phyloP scores from a whole-genome alignment of 805 yeast species.

The Starmera pachycereana region DNA sequence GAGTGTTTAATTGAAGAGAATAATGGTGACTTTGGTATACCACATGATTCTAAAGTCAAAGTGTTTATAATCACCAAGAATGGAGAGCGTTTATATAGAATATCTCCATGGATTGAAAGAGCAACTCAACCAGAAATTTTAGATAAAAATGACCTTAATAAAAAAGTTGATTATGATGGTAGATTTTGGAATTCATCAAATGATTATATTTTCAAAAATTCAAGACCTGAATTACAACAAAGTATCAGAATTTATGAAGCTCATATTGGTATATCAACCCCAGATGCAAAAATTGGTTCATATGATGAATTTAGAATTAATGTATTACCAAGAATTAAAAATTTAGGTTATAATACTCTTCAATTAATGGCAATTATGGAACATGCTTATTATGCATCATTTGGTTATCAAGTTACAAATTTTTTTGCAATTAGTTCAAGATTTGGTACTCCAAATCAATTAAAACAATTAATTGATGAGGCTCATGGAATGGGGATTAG shows the following conservation, averaged over 20 bases:
- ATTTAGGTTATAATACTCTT: constrained; percentile 83
- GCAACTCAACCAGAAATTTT: constrained; percentile 68
- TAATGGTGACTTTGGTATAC: constrained; percentile 45
- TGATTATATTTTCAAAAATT: constrained; percentile 39
- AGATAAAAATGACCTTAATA: constrained; percentile 9
- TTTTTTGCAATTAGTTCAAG: constrained; percentile 88
- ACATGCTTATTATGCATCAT: constrained; percentile 95
- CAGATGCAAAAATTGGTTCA: constrained; percentile 76
- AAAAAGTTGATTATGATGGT: constrained; percentile 58
- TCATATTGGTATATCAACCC: constrained; percentile 89
- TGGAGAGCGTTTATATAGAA: constrained; percentile 65
- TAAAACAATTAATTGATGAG: constrained; percentile 80
- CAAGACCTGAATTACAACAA: constrained; percentile 44
- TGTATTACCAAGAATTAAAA: constrained; percentile 73
- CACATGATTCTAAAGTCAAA: constrained; percentile 74
- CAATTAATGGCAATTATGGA: constrained; percentile 99
- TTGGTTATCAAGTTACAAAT: constrained; percentile 94
- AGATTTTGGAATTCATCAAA: constrained; percentile 82
- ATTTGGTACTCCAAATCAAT: constrained; percentile 91
- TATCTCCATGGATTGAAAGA: constrained; percentile 84
- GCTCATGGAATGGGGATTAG: constrained; percentile 85
- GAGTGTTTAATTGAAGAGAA: constrained; percentile 44
- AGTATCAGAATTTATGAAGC: constrained; percentile 83
- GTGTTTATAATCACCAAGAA: constrained; percentile 52
- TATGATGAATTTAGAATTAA: constrained; percentile 77